Base-by-base conservation (phyloP, 176 grass and related monocot genomes). In the Phragmites australis region DNA sequence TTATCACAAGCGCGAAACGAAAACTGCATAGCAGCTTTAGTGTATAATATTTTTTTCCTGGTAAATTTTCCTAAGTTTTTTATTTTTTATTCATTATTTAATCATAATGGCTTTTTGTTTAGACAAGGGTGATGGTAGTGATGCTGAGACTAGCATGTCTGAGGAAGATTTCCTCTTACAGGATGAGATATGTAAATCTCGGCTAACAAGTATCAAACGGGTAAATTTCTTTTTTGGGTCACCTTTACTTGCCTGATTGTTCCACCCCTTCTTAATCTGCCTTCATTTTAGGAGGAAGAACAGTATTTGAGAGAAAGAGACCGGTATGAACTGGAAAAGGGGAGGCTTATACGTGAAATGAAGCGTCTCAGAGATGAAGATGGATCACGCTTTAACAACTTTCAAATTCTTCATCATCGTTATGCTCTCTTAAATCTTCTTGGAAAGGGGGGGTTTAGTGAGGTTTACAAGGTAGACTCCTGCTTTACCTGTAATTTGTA, bases 391-490 rank as follows among this genome's bases (percentile, higher is more conserved):
- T 99, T 99, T 88, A 99, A 96, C 87, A 93, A 96, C 79, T 99
- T 96, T 45, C 88, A 93, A 80, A 91, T 99, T 96, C 97, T 99
- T 83, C 94, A 99, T 70, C 90, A 99, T 75, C 90, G 97, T 79
- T 99, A 99, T 86, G 97, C 93, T 93, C 93, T 99, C 50, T 91
- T 99, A 80, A 99, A 99, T 84, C 97, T 99, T 91, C 88, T 99
- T 81, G 97, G 97, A 54, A 99, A 99, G 73, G 97, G 97, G 74
- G 97, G 97, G 25, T 99, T 99, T 83, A 99, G 97, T 86, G 97
- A 99, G 82, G 97, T 99, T 79, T 99, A 99, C 77, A 99, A 99
- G 97, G 97, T 99, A 86, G n/a, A 72, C 25, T 65, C 47, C 81
- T 85, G 47, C 72, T 81, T 85, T 51, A 85, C 8, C 19, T 61